Base-by-base conservation (phyloP, 75 land plant species). In the Selaginella moellendorffii region DNA sequence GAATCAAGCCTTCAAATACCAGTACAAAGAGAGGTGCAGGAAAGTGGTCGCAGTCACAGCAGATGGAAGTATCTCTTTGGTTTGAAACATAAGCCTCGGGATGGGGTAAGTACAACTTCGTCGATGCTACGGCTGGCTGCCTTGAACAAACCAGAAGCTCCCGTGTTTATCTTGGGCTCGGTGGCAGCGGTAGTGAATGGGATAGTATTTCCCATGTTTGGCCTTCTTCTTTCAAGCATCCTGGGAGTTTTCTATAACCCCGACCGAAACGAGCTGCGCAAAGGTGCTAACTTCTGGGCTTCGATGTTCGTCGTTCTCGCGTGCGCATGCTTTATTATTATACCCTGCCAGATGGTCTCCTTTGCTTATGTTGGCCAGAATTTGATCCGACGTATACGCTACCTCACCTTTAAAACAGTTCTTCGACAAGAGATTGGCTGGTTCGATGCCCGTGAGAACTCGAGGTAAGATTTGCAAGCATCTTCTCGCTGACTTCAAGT, bases 381-480 rank as follows among this genome's bases (percentile, higher is more conserved):
- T 26, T 66, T 87, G 52, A 76, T 87, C 2, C 51, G 71, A 30
- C 62, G 97, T 17, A 66, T 90, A 19, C 75, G 92, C 8, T 31
- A 69, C 27, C 12, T 87, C 74, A 65, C 82, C 42, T 86, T 90
- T 62, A 63, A 71, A 25, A 84, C 74, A 67, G 82, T 90, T 28
- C 68, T 87, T 17, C 72, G 85, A 62, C 80, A 81, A 54, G 80
- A 86, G 53, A 84, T 90, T 28, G 69, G 77, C 18, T 90, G 85
- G 83, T 90, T 90, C 63, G 92, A 90, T 72, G 74, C 82, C 17
- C 71, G 80, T 24, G 60, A 66, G 22, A 90, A 90, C 65, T 70
- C 85, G 54, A 86, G 90, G 96, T 85, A n/a, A n/a, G n/a, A n/a
- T n/a, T n/a, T n/a, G n/a, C n/a, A 23, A 23, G 69, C 69, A 29